Base-by-base conservation (phyloP, 352 stramenopile species). In the Pythium phragmiticola region DNA sequence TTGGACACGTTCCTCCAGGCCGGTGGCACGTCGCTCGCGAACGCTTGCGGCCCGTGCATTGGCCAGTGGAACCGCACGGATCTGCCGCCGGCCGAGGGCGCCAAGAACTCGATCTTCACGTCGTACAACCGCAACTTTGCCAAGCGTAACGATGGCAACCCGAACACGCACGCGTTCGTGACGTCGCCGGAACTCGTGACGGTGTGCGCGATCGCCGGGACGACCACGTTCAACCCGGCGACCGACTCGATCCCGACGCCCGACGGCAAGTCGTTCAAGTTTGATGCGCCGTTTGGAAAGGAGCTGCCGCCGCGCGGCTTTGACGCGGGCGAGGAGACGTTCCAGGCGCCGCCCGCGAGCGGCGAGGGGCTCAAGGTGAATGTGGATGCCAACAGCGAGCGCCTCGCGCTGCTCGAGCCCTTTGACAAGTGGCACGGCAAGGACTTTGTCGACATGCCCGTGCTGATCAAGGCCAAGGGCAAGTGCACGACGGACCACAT, bases 401-500 rank as follows among this genome's bases (percentile, higher is more conserved):
- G 91, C 76, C 81, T 98, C 23, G 87, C 90, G 36, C 82, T 98
- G 19, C 75, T 98, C 30, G 72, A 84, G 61, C 70, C 91, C 14
- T 98, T 98, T 70, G 81, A 96, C 60, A 76, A 76, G 57, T 98
- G 91, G 91, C 74, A 90, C 66, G 91, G 91, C 50, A 90, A 95
- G 74, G 90, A 97, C 74, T 75, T 97, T 30, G 75, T 80, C 51
- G 69, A 85, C 67, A 80, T 97, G 75, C 87, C 84, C 21, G 90
- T 98, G 67, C 74, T 98, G 53, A 97, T 98, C 74, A 98, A 98
- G 84, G 89, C 91, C 47, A 96, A 97, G 88, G 92, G 92, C 73
- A 98, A 98, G 81, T 98, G 92, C 89, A 98, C 92, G 39, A 98
- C 92, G 26, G 92, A 98, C 69, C 92, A 98, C 82, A 98, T 98